A percentile compares a stretch with the other conserved stretches of the same genome.
Evolutionary conservation across 2,329 filamentous ascomycete genomes (phyloP).

Genomic region (Nothopassalora personata): DNA sequence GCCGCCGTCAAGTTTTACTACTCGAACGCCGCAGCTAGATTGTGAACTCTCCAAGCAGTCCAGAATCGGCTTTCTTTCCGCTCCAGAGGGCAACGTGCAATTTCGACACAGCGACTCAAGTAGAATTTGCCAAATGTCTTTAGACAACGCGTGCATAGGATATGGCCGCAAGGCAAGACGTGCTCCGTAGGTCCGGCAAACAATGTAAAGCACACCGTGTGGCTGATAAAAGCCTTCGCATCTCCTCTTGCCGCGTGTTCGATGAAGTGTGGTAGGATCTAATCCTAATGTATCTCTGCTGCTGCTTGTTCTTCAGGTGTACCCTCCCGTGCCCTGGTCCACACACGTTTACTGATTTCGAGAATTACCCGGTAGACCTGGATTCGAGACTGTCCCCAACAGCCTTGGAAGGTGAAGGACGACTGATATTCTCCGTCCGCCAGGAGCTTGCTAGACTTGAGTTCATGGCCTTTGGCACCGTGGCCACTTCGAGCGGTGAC

Average conservation of each 20-base stretch:
- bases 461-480: slow-evolving; percentile 22
- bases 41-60: background rate
- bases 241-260: background rate
- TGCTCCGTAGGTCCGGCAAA: slow-evolving; percentile 38
- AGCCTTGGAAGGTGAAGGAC: slow-evolving; percentile 1
- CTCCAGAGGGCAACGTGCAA: slow-evolving; percentile 26
- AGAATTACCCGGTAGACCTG: background rate
- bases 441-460: slow-evolving; percentile 6
- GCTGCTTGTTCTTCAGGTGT: background rate
- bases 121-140: slow-evolving; percentile 25
- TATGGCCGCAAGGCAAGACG: slow-evolving; percentile 39
- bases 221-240: slow-evolving; percentile 30
- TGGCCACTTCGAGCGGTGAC: slow-evolving; percentile 38
- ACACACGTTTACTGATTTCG: background rate
- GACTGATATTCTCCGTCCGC: slow-evolving; percentile 8
- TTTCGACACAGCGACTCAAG: slow-evolving; percentile 1
- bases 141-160: slow-evolving; percentile 39
- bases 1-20: slow-evolving; percentile 39
- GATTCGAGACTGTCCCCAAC: background rate
- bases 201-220: slow-evolving; percentile 42
- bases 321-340: background rate
- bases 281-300: background rate
- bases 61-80: background rate
- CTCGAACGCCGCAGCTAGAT: slow-evolving; percentile 33
- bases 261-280: background rate